These are phyloP conservation scores for Botrytis cinerea DNA, from an alignment of 2,329 filamentous ascomycete genomes.

Conservation along the genomic window DNA sequence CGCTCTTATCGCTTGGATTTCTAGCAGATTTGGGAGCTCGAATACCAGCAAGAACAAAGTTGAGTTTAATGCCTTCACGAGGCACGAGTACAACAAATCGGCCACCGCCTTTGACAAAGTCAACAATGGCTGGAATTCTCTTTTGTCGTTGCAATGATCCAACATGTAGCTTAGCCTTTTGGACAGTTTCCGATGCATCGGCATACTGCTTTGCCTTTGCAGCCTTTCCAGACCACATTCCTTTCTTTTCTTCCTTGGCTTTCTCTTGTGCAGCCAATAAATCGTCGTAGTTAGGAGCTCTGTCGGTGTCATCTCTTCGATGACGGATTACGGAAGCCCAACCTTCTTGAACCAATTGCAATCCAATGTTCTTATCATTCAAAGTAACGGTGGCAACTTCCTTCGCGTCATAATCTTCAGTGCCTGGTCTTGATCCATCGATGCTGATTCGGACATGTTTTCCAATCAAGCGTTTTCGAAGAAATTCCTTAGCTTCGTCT, in stretches of 20 bases:
- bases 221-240: constrained; percentile 91
- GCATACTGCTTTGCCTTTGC: constrained; percentile 79
- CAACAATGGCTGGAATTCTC: constrained; percentile 88
- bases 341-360: constrained; percentile 85
- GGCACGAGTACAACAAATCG: constrained; percentile 91
- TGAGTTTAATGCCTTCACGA: constrained; percentile 90
- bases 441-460: constrained; percentile 90
- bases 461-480: constrained; percentile 90
- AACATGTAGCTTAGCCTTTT: constrained; percentile 94
- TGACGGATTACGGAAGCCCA: constrained; percentile 94
- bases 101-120: constrained; percentile 97
- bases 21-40: constrained; percentile 85
- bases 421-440: constrained; percentile 87
- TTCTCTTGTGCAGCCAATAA: constrained; percentile 76
- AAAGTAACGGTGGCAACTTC: constrained; percentile 88
- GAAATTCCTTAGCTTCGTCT: constrained; percentile 93
- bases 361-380: constrained; percentile 83
- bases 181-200: constrained; percentile 87
- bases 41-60: constrained; percentile 90
- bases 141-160: constrained; percentile 86
- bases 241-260: constrained; percentile 85
- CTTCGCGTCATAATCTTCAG: constrained; percentile 87
- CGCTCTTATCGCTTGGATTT: constrained; percentile 73
- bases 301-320: constrained; percentile 89
- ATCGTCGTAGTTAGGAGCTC: constrained; percentile 92